Evolutionary conservation across 2,329 filamentous ascomycete genomes (phyloP).

Genomic region (Cordyceps cateniannulata): DNA sequence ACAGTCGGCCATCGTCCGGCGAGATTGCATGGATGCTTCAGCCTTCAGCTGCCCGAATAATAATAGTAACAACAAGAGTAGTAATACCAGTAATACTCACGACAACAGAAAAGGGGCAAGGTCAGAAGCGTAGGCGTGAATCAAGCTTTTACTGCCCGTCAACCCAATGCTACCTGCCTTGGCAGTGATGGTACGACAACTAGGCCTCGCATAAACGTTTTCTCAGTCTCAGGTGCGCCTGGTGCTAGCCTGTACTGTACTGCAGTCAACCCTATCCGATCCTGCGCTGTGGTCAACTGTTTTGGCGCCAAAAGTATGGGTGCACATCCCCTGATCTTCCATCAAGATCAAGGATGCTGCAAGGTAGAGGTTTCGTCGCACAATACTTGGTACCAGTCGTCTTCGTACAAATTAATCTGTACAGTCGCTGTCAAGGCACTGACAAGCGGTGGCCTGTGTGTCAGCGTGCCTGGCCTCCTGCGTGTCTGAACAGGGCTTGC

Average conservation of each 20-base stretch:
- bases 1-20: conserved; percentile 10
- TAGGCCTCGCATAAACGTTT: background rate
- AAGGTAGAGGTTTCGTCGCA: too few species aligned
- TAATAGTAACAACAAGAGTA: background rate
- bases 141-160: too few species aligned
- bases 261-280: background rate
- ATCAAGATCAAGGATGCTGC: too few species aligned
- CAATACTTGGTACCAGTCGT: too few species aligned
- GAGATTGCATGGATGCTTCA: background rate
- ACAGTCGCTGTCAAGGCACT: background rate
- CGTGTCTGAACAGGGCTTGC: conserved; percentile 5
- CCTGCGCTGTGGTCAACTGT: background rate
- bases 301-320: background rate
- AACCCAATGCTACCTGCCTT: background rate
- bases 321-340: too few species aligned
- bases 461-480: background rate
- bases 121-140: background rate
- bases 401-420: too few species aligned
- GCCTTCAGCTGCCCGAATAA: background rate
- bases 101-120: background rate
- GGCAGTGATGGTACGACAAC: background rate
- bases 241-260: background rate
- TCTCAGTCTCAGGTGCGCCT: background rate
- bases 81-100: too few species aligned
- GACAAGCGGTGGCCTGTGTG: background rate